Evolutionary conservation across 352 stramenopile species (phyloP).

Genomic region (Pythium rhizo-oryzae): DNA sequence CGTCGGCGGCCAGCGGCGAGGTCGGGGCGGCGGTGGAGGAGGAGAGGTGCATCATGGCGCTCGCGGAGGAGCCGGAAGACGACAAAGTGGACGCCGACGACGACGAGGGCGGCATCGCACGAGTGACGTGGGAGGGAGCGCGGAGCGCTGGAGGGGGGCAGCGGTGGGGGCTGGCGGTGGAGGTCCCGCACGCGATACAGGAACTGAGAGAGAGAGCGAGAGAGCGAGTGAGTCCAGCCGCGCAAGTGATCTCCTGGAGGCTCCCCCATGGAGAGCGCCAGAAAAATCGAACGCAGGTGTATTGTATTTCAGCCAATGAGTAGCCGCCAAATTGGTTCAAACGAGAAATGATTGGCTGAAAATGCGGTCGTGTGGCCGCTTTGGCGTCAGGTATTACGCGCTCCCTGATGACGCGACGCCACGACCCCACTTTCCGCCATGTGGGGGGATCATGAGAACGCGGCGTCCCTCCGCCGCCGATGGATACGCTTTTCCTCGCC

Average conservation of each 20-base stretch:
- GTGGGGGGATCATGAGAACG: too few species aligned
- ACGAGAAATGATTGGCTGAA: constrained; percentile 5
- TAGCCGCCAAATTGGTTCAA: background rate
- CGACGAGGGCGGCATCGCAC: background rate
- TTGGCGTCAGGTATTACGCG: constrained; percentile 8
- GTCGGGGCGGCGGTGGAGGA: background rate
- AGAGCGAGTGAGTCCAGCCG: too few species aligned
- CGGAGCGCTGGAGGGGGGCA: background rate
- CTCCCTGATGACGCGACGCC: constrained; percentile 8
- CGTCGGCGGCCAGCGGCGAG: constrained; percentile 1
- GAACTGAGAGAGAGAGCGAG: too few species aligned
- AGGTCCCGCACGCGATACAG: too few species aligned
- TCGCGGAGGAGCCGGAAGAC: constrained; percentile 10
- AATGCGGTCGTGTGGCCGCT: background rate
- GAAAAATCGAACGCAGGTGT: constrained; percentile 12
- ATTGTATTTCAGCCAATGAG: constrained; percentile 15
- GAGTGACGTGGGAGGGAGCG: background rate
- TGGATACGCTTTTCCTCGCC: too few species aligned
- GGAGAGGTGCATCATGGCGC: background rate
- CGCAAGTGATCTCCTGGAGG: too few species aligned
- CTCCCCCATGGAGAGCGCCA: background rate
- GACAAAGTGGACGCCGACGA: constrained; percentile 13
- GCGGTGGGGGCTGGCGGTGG: too few species aligned
- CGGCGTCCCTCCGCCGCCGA: too few species aligned
- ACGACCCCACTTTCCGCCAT: background rate